phyloP scores from a whole-genome alignment of 495 filamentous ascomycete species.

The Echria macrotheca region DNA sequence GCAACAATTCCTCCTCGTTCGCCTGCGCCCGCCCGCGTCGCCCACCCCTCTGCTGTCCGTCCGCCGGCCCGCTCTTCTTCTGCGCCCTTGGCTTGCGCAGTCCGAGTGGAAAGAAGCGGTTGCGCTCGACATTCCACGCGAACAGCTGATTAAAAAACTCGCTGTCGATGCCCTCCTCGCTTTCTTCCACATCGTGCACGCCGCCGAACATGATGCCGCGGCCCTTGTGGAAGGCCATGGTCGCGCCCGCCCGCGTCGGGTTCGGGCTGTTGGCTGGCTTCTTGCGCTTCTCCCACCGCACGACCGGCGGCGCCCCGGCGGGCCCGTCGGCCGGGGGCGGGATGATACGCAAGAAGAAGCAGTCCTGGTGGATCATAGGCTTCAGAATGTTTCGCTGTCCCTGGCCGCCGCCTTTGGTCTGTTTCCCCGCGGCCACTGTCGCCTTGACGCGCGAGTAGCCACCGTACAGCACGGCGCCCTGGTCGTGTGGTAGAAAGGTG shows the following conservation, averaged over 20 bases:
- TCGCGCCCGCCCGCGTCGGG: conserved; percentile 77
- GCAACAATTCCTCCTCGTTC: conserved; percentile 83
- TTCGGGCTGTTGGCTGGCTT: conserved; percentile 83
- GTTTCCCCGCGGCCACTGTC: conserved; percentile 48
- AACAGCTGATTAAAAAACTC: conserved; percentile 90
- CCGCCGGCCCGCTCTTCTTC: conserved; percentile 39
- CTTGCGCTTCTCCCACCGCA: conserved; percentile 90
- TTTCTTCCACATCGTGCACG: conserved; percentile 89
- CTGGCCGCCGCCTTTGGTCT: conserved; percentile 45
- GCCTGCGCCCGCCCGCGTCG: conserved; percentile 69
- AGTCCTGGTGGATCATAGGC: conserved; percentile 86
- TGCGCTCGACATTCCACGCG: conserved; percentile 90
- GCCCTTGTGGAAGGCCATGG: conserved; percentile 88
- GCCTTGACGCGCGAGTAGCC: conserved; percentile 90
- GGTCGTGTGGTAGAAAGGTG: conserved; percentile 82
- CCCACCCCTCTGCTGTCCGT: conserved; percentile 48
- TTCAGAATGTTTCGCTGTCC: conserved; percentile 63
- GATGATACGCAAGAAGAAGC: conserved; percentile 83
- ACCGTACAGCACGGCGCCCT: conserved; percentile 82
- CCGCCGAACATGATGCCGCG: conserved; percentile 91
- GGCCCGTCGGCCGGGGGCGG: conserved; percentile 60
- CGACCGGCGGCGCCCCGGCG: conserved; percentile 54
- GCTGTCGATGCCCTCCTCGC: conserved; percentile 90
- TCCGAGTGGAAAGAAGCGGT: conserved; percentile 82
- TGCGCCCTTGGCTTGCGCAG: conserved; percentile 64